Conservation (phyloP, 805 yeast species). For the Pichia exigua region DNA sequence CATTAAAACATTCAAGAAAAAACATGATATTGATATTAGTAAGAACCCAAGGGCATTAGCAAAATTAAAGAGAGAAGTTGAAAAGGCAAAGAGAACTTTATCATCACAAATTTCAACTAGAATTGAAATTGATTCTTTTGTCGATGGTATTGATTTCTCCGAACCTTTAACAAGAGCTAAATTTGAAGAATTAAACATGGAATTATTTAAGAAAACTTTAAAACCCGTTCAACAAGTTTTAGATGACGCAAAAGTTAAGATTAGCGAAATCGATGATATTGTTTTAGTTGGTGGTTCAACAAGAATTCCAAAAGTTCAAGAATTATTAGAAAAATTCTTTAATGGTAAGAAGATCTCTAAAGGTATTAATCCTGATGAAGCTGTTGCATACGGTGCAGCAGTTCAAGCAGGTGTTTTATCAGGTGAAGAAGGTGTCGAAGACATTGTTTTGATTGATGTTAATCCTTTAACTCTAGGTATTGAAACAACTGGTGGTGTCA, state of each 20-base stretch:
- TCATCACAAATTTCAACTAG: slow-evolving; percentile 94
- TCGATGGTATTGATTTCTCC: slow-evolving; percentile 90
- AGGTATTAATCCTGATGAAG: slow-evolving; percentile 98
- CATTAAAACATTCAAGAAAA: slow-evolving; percentile 83
- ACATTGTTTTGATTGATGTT: slow-evolving; percentile 83
- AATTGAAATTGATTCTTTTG: slow-evolving; percentile 91
- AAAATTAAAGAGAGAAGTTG: slow-evolving; percentile 94
- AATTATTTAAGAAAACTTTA: slow-evolving; percentile 86
- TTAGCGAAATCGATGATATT: slow-evolving; percentile 85
- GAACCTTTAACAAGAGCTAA: slow-evolving; percentile 96
- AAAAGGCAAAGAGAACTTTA: slow-evolving; percentile 94
- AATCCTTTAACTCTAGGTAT: slow-evolving; percentile 93
- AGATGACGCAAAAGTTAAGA: slow-evolving; percentile 85
- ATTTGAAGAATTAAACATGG: slow-evolving; percentile 93
- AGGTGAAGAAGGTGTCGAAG: slow-evolving; percentile 92
- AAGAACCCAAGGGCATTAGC: slow-evolving; percentile 81
- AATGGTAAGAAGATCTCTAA: slow-evolving; percentile 94
- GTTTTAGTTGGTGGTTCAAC: slow-evolving; percentile 99
- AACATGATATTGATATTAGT: slow-evolving; percentile 77
- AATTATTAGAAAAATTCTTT: slow-evolving; percentile 81
- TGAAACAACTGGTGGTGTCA: slow-evolving; percentile 95
- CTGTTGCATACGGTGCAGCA: slow-evolving; percentile 99
- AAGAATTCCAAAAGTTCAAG: slow-evolving; percentile 97
- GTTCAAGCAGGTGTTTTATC: slow-evolving; percentile 97
- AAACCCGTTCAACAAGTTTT: slow-evolving; percentile 95